These are phyloP conservation scores for Sutorius australiensis DNA, from an alignment of 768 basidiomycete species.

Conservation along the genomic window DNA sequence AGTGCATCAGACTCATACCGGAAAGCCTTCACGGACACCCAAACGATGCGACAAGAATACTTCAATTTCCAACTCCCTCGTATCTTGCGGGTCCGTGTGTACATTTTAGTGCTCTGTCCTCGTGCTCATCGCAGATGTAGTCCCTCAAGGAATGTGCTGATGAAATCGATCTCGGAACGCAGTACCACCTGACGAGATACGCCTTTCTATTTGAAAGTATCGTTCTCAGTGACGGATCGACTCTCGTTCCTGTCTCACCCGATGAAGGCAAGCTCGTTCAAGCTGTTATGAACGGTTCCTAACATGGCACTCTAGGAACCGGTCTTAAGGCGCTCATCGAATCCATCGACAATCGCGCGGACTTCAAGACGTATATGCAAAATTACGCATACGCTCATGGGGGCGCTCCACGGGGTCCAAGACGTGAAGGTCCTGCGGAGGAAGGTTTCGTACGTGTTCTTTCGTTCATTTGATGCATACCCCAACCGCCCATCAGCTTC, in stretches of 20 bases:
- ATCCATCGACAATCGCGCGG: conserved; percentile 88
- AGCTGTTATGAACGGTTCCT: neutral
- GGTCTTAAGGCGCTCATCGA: conserved; percentile 88
- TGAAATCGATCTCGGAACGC: conserved; percentile 96
- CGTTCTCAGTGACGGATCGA: conserved; percentile 82
- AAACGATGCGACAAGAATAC: conserved; percentile 91
- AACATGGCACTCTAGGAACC: conserved; percentile 36
- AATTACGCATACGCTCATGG: conserved; percentile 92
- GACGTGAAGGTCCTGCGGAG: conserved; percentile 84
- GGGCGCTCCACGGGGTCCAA: conserved; percentile 60
- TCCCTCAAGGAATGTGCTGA: conserved; percentile 92
- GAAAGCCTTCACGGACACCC: conserved; percentile 86
- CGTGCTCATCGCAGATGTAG: conserved; percentile 36
- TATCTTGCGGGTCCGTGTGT: conserved; percentile 75
- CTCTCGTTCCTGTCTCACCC: conserved; percentile 64
- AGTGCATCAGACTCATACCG: conserved; percentile 83
- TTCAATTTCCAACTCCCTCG: conserved; percentile 96
- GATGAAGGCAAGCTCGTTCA: conserved; percentile 57
- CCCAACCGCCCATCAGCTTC: conserved; percentile 42
- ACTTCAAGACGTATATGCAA: conserved; percentile 97
- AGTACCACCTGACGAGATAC: conserved; percentile 94
- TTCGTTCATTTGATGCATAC: conserved; percentile 4
- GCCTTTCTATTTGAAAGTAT: conserved; percentile 92
- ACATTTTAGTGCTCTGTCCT: neutral
- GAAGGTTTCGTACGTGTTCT: conserved; percentile 84